phyloP scores from a whole-genome alignment of 129 eudicot genomes.

The Flaveria ramosissima region DNA sequence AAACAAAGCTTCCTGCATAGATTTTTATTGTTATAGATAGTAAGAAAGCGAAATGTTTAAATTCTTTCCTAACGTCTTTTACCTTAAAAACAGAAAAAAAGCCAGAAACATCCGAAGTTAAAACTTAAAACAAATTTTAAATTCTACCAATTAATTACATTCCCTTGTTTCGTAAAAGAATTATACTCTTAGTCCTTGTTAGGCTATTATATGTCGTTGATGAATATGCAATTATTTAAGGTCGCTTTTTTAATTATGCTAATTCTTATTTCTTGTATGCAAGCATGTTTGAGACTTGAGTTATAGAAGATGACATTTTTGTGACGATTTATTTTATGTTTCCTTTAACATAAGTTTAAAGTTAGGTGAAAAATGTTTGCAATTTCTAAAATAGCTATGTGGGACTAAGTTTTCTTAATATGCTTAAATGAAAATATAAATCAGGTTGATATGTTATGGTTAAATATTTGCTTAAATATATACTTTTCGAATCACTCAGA shows the following conservation, averaged over 20 bases:
- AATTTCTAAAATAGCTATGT: background rate
- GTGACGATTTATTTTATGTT: conserved; percentile 34
- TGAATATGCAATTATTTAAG: background rate
- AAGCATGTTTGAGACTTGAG: background rate
- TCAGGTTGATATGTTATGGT: background rate
- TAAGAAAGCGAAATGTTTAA: conserved; percentile 23
- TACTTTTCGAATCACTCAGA: too few species aligned
- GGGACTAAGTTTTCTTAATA: background rate
- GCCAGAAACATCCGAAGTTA: background rate
- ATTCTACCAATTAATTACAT: background rate
- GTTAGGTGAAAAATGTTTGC: conserved; percentile 14
- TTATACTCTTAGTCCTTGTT: background rate
- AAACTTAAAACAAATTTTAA: background rate
- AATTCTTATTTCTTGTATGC: conserved; percentile 7
- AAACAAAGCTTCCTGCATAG: background rate
- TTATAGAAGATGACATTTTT: conserved; percentile 7
- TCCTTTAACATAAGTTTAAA: conserved; percentile 21
- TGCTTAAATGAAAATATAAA: background rate
- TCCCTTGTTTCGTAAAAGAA: background rate
- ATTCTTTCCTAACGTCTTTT: background rate
- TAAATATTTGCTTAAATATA: background rate
- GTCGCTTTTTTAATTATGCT: background rate
- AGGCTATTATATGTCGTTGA: background rate
- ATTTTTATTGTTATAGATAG: background rate
- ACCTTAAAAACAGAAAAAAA: background rate